Evolutionary conservation across 2,329 filamentous ascomycete species (phyloP), one percentile per base, ranked within the genome.

Genomic region (Cryphonectria carpinicola): DNA sequence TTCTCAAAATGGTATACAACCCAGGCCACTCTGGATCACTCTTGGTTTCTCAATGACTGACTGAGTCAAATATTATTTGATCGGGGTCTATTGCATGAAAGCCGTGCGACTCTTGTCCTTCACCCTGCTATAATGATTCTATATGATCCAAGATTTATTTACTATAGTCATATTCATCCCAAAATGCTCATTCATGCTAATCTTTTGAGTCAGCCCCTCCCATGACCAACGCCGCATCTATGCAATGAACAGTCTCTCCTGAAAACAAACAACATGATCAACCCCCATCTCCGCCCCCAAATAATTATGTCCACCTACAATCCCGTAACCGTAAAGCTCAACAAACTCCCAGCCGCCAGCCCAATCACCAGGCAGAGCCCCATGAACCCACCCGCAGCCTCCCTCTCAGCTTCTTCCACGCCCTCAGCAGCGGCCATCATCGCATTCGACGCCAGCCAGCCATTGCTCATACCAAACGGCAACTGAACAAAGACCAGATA

Each of bases 351-450:
- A 35, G 86, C 85, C 1, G 94, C 89, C 81, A 98, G 82, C 0
- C 96, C 96, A 6, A 88, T 89, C 25, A 98, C 93, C n/a, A 98
- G 87, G 79, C 92, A 94, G 73, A 98, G 80, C 4, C 93, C 92
- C 96, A 99, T 98, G 79, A 98, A 98, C 1, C 92, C 94, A 63
- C 95, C 96, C 0, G 94, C 91, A 7, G 94, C 95, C 82, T 97
- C 94, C 46, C 92, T 86, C 83, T 99, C 95, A 13, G 91, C 89
- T 1, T 91, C 88, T 4, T 91, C 90, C 0, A 98, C 95, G 88
- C 90, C 95, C 74, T 93, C 89, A 0, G 88, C 89, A 0, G 94
- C 92, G 0, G 92, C 92, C 89, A 98, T 97, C 95, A 99, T 98
- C 80, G 92, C 94, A 75, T 88, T 92, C 70, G 92, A 93, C 41